Conservation (phyloP, 345 rosid species). For the Microcos paniculata region DNA sequence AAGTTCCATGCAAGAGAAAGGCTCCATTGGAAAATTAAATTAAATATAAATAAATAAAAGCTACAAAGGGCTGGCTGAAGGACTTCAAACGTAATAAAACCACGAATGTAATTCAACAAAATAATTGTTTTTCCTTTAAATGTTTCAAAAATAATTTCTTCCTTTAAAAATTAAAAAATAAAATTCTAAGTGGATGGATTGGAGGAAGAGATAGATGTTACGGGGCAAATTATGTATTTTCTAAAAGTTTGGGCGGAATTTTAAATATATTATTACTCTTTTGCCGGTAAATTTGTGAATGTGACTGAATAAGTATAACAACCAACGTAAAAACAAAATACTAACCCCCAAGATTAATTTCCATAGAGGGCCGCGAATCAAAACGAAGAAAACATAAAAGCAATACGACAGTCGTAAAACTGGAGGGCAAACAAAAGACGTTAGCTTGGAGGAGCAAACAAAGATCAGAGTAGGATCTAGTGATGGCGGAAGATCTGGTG, state of each 20-base stretch:
- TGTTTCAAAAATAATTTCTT: too few species aligned
- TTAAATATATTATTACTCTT: background rate
- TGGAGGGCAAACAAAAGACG: background rate
- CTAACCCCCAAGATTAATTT: background rate
- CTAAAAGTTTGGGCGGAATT: background rate
- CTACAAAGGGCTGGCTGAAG: too few species aligned
- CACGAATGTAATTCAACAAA: too few species aligned
- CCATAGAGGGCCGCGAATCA: background rate
- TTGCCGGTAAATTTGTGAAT: background rate
- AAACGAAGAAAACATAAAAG: background rate
- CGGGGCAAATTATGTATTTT: background rate
- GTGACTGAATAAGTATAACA: too few species aligned
- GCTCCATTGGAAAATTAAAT: too few species aligned
- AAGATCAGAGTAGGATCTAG: slow-evolving; percentile 14
- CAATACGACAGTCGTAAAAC: background rate
- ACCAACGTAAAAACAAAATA: background rate
- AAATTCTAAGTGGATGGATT: background rate
- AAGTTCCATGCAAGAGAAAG: background rate
- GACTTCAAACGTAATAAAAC: background rate
- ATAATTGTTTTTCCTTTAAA: too few species aligned
- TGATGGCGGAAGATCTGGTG: slow-evolving; percentile 95
- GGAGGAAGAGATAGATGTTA: background rate
- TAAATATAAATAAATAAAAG: too few species aligned
- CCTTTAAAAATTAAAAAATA: too few species aligned
- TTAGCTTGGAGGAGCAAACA: background rate